These are phyloP conservation scores for Podospora pseudopauciseta DNA, from an alignment of 495 filamentous ascomycete species.

Conservation along the genomic window DNA sequence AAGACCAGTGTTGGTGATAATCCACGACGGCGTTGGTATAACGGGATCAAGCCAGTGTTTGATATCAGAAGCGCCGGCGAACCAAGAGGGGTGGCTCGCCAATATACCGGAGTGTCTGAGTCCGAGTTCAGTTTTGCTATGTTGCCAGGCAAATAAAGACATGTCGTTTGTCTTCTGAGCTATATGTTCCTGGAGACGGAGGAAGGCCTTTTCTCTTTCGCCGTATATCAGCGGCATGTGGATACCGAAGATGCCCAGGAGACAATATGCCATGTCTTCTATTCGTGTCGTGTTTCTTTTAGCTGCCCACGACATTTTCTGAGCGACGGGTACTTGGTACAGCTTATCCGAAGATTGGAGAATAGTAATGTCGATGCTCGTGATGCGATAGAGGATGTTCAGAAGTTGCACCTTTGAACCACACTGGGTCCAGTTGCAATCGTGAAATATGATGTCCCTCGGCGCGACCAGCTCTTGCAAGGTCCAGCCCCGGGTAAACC, in stretches of 20 bases:
- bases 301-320: slow-evolving; percentile 40
- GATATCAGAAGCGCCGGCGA: no score
- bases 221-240: slow-evolving; percentile 42
- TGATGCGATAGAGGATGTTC: slow-evolving; percentile 24
- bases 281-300: slow-evolving; percentile 22
- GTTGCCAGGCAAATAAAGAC: no score
- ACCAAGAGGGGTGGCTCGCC: no score
- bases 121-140: no score
- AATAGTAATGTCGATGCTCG: slow-evolving; percentile 23
- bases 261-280: slow-evolving; percentile 40
- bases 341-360: neutral
- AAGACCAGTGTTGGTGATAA: no score
- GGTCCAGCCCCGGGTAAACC: slow-evolving; percentile 45
- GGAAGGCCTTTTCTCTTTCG: slow-evolving; percentile 20
- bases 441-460: slow-evolving; percentile 30
- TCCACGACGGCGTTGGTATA: no score
- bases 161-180: no score
- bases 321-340: slow-evolving; percentile 22
- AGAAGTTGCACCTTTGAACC: slow-evolving; percentile 4
- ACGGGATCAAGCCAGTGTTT: no score
- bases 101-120: no score
- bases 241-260: slow-evolving; percentile 37
- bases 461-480: slow-evolving; percentile 43
- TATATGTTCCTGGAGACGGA: no score
- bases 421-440: slow-evolving; percentile 23